Conservation (phyloP, 768 basidiomycete species). For the Phlegmacium glaucopus region DNA sequence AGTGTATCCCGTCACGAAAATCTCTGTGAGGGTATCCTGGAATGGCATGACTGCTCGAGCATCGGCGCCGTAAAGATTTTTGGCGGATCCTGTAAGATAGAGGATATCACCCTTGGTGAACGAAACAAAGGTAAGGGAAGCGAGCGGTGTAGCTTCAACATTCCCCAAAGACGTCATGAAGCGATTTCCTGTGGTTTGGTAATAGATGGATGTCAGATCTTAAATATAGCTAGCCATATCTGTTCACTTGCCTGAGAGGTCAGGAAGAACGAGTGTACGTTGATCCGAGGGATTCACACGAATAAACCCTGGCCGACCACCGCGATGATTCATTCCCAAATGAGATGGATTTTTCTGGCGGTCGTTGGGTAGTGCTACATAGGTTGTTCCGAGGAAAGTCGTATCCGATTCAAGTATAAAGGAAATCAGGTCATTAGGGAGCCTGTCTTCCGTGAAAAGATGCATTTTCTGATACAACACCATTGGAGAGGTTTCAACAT, state of each 20-base stretch:
- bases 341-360: slow-evolving; percentile 46
- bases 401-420: slow-evolving; percentile 51
- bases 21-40: slow-evolving; percentile 44
- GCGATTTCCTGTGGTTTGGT: slow-evolving; percentile 44
- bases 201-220: slow-evolving; percentile 1
- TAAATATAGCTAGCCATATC: background rate
- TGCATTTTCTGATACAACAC: slow-evolving; percentile 32
- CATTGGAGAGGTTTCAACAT: slow-evolving; percentile 34
- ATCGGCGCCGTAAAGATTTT: slow-evolving; percentile 43
- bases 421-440: slow-evolving; percentile 46
- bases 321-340: slow-evolving; percentile 61
- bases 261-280: slow-evolving; percentile 54
- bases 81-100: slow-evolving; percentile 58
- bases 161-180: slow-evolving; percentile 65
- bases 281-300: slow-evolving; percentile 55
- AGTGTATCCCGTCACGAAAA: slow-evolving; percentile 49
- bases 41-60: slow-evolving; percentile 55
- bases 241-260: slow-evolving; percentile 49
- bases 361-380: slow-evolving; percentile 26
- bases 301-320: slow-evolving; percentile 59
- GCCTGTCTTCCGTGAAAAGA: slow-evolving; percentile 32
- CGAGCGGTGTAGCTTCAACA: slow-evolving; percentile 52
- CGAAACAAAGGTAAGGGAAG: slow-evolving; percentile 53
- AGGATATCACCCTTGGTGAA: slow-evolving; percentile 54
- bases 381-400: slow-evolving; percentile 52